These are phyloP conservation scores for Cercospora sojina DNA, from an alignment of 2,329 filamentous ascomycete genomes.

Conservation along the genomic window DNA sequence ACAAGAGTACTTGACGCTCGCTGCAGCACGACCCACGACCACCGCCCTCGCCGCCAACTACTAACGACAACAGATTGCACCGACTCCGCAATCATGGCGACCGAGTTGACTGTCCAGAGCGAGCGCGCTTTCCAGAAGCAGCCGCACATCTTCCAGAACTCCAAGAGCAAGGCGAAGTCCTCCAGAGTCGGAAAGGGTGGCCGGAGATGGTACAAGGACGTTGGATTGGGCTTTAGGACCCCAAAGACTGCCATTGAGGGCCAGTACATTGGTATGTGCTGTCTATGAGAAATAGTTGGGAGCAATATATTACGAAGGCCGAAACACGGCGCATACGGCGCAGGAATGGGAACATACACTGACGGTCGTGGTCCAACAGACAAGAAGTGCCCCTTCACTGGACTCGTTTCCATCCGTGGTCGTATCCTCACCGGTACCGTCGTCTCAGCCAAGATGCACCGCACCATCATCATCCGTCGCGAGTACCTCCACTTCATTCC, in stretches of 20 bases:
- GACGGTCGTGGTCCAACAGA: conserved; percentile 55
- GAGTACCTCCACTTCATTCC: conserved; percentile 99
- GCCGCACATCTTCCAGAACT: conserved; percentile 99
- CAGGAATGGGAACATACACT: conserved; percentile 18
- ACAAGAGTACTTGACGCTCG: conserved; percentile 5
- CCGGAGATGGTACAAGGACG: conserved; percentile 99
- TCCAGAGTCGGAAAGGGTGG: conserved; percentile 84
- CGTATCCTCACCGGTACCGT: conserved; percentile 99
- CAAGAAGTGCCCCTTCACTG: conserved; percentile 99
- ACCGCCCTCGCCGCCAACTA: conserved; percentile 12
- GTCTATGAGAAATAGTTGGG: conserved; percentile 12
- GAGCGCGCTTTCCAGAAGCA: conserved; percentile 99
- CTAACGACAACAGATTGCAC: conserved; percentile 22
- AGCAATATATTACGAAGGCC: conserved; percentile 6
- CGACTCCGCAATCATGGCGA: conserved; percentile 72
- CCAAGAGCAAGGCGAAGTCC: conserved; percentile 85
- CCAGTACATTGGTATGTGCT: conserved; percentile 88
- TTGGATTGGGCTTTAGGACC: conserved; percentile 98
- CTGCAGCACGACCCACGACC: conserved; percentile 9
- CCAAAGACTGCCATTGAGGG: conserved; percentile 99
- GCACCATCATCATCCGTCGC: conserved; percentile 97
- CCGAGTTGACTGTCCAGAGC: conserved; percentile 98
- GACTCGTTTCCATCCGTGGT: conserved; percentile 98
- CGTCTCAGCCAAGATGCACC: conserved; percentile 99
- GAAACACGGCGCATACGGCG: conserved; percentile 5